Evolutionary conservation across 257 asterid species (phyloP).

Genomic region (Nicotiana tomentosiformis): DNA sequence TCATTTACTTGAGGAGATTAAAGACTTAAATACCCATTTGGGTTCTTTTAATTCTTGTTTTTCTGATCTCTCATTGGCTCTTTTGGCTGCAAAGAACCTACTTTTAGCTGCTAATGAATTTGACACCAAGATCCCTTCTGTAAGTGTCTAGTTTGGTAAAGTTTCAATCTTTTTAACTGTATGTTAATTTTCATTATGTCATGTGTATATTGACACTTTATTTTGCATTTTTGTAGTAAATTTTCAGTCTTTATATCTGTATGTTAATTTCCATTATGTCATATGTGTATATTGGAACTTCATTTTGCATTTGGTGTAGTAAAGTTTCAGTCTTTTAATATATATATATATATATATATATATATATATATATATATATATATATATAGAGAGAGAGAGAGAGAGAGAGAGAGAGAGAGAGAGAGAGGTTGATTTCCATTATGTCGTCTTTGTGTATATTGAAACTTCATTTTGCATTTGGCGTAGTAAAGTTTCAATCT

Average conservation of each 20-base stretch:
- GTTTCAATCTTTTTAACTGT: not conserved
- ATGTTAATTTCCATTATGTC: not conserved
- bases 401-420: too few relatives aligned
- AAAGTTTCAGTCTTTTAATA: not conserved
- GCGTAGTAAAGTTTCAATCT: not conserved
- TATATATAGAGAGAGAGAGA: too few relatives aligned
- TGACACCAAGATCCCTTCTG: conserved; percentile 37
- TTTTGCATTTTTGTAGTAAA: not conserved
- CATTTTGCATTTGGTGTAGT: not conserved
- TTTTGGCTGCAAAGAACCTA: conserved; percentile 48
- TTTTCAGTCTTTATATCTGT: not conserved
- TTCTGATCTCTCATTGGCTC: conserved; percentile 52
- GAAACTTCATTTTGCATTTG: not conserved
- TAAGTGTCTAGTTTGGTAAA: conserved; percentile 15
- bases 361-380: too few relatives aligned
- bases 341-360: too few relatives aligned
- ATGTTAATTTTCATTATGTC: not conserved
- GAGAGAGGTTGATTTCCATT: not conserved
- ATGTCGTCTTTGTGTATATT: not conserved
- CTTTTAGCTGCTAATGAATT: conserved; percentile 43
- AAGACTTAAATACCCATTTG: conserved; percentile 42
- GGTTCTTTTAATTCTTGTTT: conserved; percentile 30
- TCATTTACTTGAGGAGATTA: conserved; percentile 77
- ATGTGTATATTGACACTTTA: too few relatives aligned
- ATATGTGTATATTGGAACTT: not conserved